Evolutionary conservation across 371 early-diverging fungal species (phyloP).

Genomic region (Zychaea mexicana): DNA sequence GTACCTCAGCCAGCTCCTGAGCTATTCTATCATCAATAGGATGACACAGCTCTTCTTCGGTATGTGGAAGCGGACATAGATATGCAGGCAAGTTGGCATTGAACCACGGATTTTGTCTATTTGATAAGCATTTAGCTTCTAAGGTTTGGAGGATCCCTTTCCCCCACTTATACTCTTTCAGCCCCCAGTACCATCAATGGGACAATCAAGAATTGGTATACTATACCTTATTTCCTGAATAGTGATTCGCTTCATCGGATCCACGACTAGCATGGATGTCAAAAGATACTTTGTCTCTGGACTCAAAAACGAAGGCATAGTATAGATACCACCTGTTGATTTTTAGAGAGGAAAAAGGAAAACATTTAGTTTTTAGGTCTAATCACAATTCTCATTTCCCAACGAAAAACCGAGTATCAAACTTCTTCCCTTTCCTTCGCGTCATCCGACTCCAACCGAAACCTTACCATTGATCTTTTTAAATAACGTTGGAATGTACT

Average conservation of each 20-base stretch:
- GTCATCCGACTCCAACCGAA: no score
- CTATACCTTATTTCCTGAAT: conserved; percentile 86
- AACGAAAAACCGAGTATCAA: neutral
- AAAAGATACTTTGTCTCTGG: conserved; percentile 83
- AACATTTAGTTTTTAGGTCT: no score
- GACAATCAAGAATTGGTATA: no score
- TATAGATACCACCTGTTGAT: conserved; percentile 82
- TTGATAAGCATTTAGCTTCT: no score
- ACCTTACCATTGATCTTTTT: conserved; percentile 83
- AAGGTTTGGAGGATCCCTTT: no score
- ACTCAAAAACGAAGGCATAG: conserved; percentile 86
- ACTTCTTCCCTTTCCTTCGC: no score
- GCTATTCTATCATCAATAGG: conserved; percentile 79
- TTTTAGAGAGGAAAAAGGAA: no score
- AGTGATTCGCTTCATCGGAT: conserved; percentile 93
- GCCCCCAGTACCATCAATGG: no score
- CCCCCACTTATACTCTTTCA: no score
- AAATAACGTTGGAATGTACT: conserved; percentile 94
- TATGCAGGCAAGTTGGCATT: conserved; percentile 88
- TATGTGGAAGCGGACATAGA: conserved; percentile 73
- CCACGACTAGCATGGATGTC: conserved; percentile 93
- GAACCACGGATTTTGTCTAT: conserved; percentile 89
- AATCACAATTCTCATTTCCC: neutral
- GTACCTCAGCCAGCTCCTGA: conserved; percentile 71
- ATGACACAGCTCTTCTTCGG: conserved; percentile 63